phyloP scores from a whole-genome alignment of 371 early-diverging fungal species.

The Zychaea mexicana region DNA sequence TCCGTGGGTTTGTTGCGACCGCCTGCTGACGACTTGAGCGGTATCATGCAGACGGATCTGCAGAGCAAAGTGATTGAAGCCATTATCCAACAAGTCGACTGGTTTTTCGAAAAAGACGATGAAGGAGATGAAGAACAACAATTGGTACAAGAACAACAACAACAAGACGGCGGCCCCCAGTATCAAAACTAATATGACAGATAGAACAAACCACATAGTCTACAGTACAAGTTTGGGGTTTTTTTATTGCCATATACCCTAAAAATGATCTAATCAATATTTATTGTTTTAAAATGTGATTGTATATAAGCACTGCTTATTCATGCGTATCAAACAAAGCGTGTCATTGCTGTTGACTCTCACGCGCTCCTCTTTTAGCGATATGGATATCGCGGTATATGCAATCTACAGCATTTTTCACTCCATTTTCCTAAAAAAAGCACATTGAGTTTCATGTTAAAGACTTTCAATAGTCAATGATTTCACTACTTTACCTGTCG shows the following conservation, averaged over 20 bases:
- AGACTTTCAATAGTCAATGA: not conserved
- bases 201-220: too few relatives aligned
- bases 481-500: conserved; percentile 27
- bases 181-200: not conserved
- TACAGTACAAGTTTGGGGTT: too few relatives aligned
- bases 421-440: conserved; percentile 62
- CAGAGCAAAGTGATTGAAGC: conserved; percentile 60
- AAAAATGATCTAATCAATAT: too few relatives aligned
- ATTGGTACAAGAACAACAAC: conserved; percentile 5
- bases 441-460: not conserved
- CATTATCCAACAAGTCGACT: conserved; percentile 61
- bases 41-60: conserved; percentile 57
- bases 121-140: conserved; percentile 2
- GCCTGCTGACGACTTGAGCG: conserved; percentile 48
- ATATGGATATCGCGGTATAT: conserved; percentile 61
- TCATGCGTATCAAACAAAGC: not conserved
- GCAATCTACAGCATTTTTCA: conserved; percentile 57
- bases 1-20: conserved; percentile 64
- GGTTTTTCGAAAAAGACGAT: conserved; percentile 58
- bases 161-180: not conserved
- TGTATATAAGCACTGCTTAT: too few relatives aligned
- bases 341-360: not conserved
- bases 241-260: too few relatives aligned
- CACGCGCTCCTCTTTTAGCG: conserved; percentile 44
- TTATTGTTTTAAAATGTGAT: too few relatives aligned